These are phyloP conservation scores for Suillus decipiens DNA, from an alignment of 768 basidiomycete species.

Conservation along the genomic window DNA sequence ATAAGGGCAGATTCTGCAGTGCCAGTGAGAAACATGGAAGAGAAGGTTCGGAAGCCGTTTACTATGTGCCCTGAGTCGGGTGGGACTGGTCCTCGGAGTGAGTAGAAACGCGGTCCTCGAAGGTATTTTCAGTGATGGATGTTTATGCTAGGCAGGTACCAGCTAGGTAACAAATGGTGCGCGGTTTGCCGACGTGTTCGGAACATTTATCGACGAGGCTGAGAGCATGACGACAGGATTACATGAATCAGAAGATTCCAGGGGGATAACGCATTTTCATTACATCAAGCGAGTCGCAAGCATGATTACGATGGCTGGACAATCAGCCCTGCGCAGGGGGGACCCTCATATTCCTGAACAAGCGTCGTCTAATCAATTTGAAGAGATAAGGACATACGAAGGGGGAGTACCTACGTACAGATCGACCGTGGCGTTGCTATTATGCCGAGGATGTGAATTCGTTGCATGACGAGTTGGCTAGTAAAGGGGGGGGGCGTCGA, in stretches of 20 bases:
- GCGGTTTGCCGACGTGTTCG: not conserved
- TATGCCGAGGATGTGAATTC: not conserved
- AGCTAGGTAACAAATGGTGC: not conserved
- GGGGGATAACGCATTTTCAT: not conserved
- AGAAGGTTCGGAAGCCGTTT: not conserved
- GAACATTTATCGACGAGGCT: not conserved
- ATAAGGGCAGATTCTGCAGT: not conserved
- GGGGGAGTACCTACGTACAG: not conserved
- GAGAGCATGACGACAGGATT: not conserved
- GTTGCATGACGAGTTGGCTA: not conserved
- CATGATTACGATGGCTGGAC: not conserved
- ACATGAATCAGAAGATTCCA: not conserved
- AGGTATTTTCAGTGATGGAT: too few species aligned
- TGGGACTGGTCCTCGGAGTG: not conserved
- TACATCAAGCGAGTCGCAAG: not conserved
- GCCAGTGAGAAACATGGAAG: not conserved
- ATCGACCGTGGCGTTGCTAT: not conserved
- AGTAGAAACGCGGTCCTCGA: too few species aligned
- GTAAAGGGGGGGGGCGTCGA: not conserved
- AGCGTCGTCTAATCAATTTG: not conserved
- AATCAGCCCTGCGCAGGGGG: not conserved
- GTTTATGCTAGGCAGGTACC: not conserved
- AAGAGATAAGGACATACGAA: not conserved
- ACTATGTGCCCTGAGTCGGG: not conserved
- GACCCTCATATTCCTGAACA: not conserved